Percentiles rank a stretch among this genome's conserved stretches.
These are phyloP conservation scores for Plantago lanceolata DNA, from an alignment of 305 asterid genomes.

Conservation along the genomic window DNA sequence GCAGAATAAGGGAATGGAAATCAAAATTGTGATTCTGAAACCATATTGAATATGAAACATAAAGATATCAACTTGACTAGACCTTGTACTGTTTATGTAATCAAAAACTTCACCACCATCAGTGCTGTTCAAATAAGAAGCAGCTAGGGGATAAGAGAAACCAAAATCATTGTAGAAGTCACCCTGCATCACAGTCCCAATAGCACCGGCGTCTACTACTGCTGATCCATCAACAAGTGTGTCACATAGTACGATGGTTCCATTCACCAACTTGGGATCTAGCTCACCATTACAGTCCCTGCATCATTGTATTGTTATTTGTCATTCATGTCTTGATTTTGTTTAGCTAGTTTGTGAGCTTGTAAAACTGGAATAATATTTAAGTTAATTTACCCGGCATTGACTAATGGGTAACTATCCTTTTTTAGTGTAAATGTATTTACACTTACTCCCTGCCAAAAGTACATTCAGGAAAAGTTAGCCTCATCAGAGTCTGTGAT, in stretches of 20 bases:
- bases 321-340: background rate
- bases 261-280: conserved; percentile 39
- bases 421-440: conserved; percentile 42
- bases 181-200: conserved; percentile 47
- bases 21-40: too few relatives aligned
- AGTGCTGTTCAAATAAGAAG: conserved; percentile 31
- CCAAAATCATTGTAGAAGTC: conserved; percentile 34
- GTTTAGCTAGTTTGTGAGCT: background rate
- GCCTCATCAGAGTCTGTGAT: background rate
- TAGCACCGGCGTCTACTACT: conserved; percentile 29
- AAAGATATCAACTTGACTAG: background rate
- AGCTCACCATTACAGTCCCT: conserved; percentile 25
- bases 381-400: conserved; percentile 37
- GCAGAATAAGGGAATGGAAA: background rate
- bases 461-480: background rate
- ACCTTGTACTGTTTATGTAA: conserved; percentile 47
- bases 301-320: background rate
- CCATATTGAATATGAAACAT: background rate
- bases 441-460: conserved; percentile 39
- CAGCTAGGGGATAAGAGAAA: conserved; percentile 42
- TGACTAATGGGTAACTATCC: conserved; percentile 40
- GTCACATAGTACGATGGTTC: conserved; percentile 52
- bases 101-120: conserved; percentile 31
- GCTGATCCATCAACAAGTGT: conserved; percentile 20
- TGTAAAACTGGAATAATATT: background rate